phyloP scores from a whole-genome alignment of 2,329 filamentous ascomycete species.

The Stachybotrys echinatus region DNA sequence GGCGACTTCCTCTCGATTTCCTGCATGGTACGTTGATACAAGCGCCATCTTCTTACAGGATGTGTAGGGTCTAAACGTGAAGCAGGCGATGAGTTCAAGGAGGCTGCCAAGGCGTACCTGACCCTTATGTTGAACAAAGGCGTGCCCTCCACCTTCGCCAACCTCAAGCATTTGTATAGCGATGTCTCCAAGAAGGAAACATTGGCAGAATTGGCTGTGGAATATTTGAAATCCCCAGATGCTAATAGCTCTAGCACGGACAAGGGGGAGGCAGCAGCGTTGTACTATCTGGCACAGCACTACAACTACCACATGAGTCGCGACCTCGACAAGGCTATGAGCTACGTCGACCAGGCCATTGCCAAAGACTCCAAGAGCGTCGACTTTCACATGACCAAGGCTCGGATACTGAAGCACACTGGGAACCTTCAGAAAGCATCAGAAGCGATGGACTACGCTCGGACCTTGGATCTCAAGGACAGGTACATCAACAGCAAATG shows the following conservation, averaged over 20 bases:
- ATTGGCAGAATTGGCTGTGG: slow-evolving; percentile 70
- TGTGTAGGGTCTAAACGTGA: slow-evolving; percentile 11
- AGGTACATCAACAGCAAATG: slow-evolving; percentile 98
- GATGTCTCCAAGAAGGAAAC: slow-evolving; percentile 72
- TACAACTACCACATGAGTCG: slow-evolving; percentile 91
- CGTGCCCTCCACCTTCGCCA: slow-evolving; percentile 92
- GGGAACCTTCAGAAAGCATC: slow-evolving; percentile 77
- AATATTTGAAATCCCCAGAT: slow-evolving; percentile 62
- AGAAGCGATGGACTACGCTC: slow-evolving; percentile 82
- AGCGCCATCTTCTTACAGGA: not conserved
- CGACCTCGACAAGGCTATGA: slow-evolving; percentile 73
- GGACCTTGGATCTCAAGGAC: slow-evolving; percentile 81
- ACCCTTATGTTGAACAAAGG: slow-evolving; percentile 84
- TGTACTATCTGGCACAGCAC: slow-evolving; percentile 94
- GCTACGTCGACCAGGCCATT: slow-evolving; percentile 80
- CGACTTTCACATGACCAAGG: slow-evolving; percentile 93
- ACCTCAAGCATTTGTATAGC: slow-evolving; percentile 87
- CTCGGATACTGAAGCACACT: slow-evolving; percentile 86
- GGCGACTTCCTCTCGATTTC: slow-evolving; percentile 85
- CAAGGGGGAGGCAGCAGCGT: slow-evolving; percentile 70
- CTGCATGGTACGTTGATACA: slow-evolving; percentile 53
- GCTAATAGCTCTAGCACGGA: slow-evolving; percentile 40
- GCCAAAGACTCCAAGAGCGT: slow-evolving; percentile 74
- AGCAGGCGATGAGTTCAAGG: slow-evolving; percentile 70
- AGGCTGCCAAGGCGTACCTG: slow-evolving; percentile 74